Evolutionary conservation across 192 early-diverging fungal genomes (phyloP), one percentile per base, ranked within the genome.

Genomic region (Bifiguratus adelaidae): DNA sequence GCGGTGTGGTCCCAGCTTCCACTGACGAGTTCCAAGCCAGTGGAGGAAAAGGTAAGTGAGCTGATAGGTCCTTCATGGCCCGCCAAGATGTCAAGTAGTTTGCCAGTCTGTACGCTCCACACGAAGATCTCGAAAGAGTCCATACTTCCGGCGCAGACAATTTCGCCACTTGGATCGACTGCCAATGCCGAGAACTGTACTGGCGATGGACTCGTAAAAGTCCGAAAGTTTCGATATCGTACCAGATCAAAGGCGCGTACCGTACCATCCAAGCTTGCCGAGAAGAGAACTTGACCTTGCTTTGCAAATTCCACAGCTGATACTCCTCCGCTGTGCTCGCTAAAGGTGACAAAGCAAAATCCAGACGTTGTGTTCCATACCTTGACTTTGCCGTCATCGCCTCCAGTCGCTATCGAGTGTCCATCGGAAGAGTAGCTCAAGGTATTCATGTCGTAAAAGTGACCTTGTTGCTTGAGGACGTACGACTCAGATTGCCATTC

Each of bases 401-500:
- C 97, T 19, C 95, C 93, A 0, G 97, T 96, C 16, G 84, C 93
- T 32, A 99, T 67, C 50, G 80, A 87, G 63, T 97, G 92, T 16
- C 93, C 91, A 53, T 97, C 93, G 7, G 84, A 69, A 13, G 90
- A 90, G 61, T 95, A 97, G 0, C 84, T 75, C 0, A 96, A 53
- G 22, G 80, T 80, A 60, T 81, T 85, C 85, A 95, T 93, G 53
- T 92, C 90, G 69, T 93, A 88, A 34, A 81, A 86, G 49, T 99
- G 97, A 7, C 95, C 97, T 65, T 99, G 97, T 64, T 99, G 97
- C 62, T 97, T 99, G 35, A 99, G 71, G 30, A 99, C 86, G 55
- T 99, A 97, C 1, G 95, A 88, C 58, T 99, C 97, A 36, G 92
- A 95, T 67, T 95, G 89, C 97, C 97, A 99, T 62, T 99, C 97